A percentile compares a stretch with the other conserved stretches of the same genome.
Evolutionary conservation across 805 yeast species (phyloP).

Genomic region (Candida multigemmis): DNA sequence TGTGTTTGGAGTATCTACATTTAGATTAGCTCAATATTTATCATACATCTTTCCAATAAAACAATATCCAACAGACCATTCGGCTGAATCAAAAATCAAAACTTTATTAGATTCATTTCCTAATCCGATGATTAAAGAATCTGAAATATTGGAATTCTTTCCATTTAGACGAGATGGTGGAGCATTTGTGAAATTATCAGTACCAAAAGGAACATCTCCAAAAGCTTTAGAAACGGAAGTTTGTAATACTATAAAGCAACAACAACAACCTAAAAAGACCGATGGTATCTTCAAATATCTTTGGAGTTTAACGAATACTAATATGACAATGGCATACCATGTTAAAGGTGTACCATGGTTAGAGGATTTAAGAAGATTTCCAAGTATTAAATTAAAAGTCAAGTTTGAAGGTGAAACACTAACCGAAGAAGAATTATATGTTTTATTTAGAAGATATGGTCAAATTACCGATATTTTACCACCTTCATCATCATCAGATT

Average conservation of each 20-base stretch:
- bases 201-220: conserved; percentile 42
- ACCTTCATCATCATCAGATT: conserved; percentile 32
- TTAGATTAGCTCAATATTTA: conserved; percentile 12
- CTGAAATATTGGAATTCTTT: conserved; percentile 47
- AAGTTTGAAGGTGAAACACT: conserved; percentile 70
- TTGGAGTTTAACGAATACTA: conserved; percentile 6
- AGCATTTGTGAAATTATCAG: conserved; percentile 71
- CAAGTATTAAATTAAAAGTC: conserved; percentile 54
- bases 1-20: conserved; percentile 17
- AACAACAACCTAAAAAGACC: conserved; percentile 5
- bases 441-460: conserved; percentile 83
- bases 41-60: conserved; percentile 9
- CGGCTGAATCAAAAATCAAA: too few relatives aligned
- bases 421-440: conserved; percentile 73
- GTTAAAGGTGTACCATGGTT: conserved; percentile 96
- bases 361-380: conserved; percentile 79
- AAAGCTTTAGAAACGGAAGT: conserved; percentile 47
- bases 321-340: conserved; percentile 47
- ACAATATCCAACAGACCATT: too few relatives aligned
- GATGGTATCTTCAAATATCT: conserved; percentile 5
- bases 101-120: conserved; percentile 6
- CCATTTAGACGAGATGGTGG: conserved; percentile 86
- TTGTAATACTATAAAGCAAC: conserved; percentile 31
- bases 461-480: conserved; percentile 67
- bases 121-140: conserved; percentile 20